phyloP scores from a whole-genome alignment of 495 filamentous ascomycete genomes.

The Daldinia concentrica region DNA sequence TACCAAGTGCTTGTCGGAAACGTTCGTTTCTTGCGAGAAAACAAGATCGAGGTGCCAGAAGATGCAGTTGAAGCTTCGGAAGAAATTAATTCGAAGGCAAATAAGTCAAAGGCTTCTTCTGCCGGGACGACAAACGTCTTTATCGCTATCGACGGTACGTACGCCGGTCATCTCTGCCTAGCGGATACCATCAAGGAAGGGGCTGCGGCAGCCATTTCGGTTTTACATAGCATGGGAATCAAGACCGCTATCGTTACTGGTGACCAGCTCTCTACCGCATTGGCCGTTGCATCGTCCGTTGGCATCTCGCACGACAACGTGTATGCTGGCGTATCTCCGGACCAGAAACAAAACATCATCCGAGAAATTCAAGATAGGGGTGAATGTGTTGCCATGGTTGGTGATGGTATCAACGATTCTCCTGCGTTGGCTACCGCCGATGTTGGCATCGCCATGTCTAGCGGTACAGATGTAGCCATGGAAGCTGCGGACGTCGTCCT shows the following conservation, averaged over 20 bases:
- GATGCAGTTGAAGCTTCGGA: constrained; percentile 65
- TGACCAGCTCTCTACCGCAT: constrained; percentile 82
- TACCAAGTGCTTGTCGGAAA: constrained; percentile 89
- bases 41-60: constrained; percentile 71
- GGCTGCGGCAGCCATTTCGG: constrained; percentile 83
- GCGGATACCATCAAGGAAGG: constrained; percentile 90
- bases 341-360: constrained; percentile 88
- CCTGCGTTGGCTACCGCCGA: constrained; percentile 92
- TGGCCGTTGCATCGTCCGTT: constrained; percentile 81
- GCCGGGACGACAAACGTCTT: constrained; percentile 89
- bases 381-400: constrained; percentile 92
- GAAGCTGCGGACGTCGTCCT: constrained; percentile 96
- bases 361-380: constrained; percentile 74
- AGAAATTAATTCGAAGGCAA: constrained; percentile 61
- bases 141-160: constrained; percentile 82
- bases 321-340: constrained; percentile 83
- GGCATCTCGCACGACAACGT: constrained; percentile 80
- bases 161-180: constrained; percentile 82
- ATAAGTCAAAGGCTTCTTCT: constrained; percentile 47
- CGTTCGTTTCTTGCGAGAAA: constrained; percentile 74
- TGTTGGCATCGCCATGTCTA: constrained; percentile 90
- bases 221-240: constrained; percentile 83
- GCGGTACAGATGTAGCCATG: constrained; percentile 96
- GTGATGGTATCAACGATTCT: constrained; percentile 98
- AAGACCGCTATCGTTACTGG: constrained; percentile 92